Evolutionary conservation across 2,329 filamentous ascomycete species (phyloP), one percentile per base, ranked within the genome.

Genomic region (Colletotrichum cereale): DNA sequence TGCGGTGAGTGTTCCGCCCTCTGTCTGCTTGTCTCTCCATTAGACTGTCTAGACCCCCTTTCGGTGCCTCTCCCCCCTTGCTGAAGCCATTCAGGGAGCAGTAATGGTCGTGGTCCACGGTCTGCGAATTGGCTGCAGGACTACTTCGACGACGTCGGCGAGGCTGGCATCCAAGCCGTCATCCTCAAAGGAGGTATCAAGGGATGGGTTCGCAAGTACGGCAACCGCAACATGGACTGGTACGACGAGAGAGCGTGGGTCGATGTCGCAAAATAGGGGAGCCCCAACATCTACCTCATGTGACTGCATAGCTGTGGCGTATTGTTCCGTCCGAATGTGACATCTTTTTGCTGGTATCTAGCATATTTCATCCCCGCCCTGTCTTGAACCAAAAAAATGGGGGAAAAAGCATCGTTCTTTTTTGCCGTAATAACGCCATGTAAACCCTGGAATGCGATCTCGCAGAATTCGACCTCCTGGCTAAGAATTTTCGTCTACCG

Each of bases 51-150:
- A 65, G 21, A 40, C 52, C 26, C n/a, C 16, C n/a, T 34, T 44
- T 31, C 29, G 21, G 29, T 29, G 3, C 8, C 3, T n/a, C 12
- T 47, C 10, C 24, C 18, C 42, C 31, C 56, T 11, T 34, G 65
- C 62, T 73, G 47, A 69, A 47, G 60, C 57, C 52, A 53, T 26
- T 29, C 62, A 88, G 87, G 86, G 29, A 87, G 86, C 71, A 87
- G 85, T 3, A 81, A 77, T 31, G 85, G 85, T 24, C 83, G 87
- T 47, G 88, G 87, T 4, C 86, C 84, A 34, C 81, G 87, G 44
- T 87, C 84, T 58, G 87, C 88, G 36, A 82, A 81, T 11, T 89
- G 88, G 87, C 84, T 90, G 80, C 85, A 88, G 71, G 87, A 89
- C 75, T 86, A 88, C 75, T 82, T 89, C 65, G 75, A 84, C 55